Evolutionary conservation across 495 filamentous ascomycete species (phyloP), one percentile per base, ranked within the genome.

Genomic region (Xylaria longipes): DNA sequence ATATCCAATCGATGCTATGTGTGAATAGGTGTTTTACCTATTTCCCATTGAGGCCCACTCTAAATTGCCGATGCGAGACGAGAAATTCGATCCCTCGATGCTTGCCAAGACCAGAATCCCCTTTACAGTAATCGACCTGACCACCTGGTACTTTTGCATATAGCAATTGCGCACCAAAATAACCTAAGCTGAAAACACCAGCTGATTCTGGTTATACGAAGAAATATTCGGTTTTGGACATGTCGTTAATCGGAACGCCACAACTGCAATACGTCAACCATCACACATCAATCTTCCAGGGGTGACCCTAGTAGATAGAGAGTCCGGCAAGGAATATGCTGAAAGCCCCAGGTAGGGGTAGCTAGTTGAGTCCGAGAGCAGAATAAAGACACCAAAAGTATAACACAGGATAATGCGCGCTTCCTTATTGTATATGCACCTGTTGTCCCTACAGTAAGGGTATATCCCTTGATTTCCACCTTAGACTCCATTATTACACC

Each of bases 21-120:
- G 27, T 56, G 35, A 9, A 29, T 22, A n/a, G 20, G 41, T 50
- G 52, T 50, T 65, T 52, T 65, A 6, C 45, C 33, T 25, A 37
- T 65, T 65, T 65, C 63, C 63, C 45, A 65, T 48, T 27, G 7
- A 35, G 7, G 29, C 63, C 63, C 63, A 37, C 63, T 15, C 25
- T 17, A 11, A 15, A 52, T 52, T 37, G 15, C 39, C 63, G 63
- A 65, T 65, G 63, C 31, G 2, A 52, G 31, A 65, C 17, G 20
- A 22, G n/a, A 50, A 65, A 65, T 65, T n/a, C 45, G 63, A 65
- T 65, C 63, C 31, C 20, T 52, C 3, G 29, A 14, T 22, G 3
- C 45, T 37, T 20, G 29, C 43, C 63, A 31, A 65, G 63, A 20
- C 43, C 6, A 35, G n/a, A 9, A 1, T 39, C 43, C 4, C 43